Evolutionary conservation across 2,329 filamentous ascomycete genomes (phyloP).

Genomic region (Talaromyces sp.): DNA sequence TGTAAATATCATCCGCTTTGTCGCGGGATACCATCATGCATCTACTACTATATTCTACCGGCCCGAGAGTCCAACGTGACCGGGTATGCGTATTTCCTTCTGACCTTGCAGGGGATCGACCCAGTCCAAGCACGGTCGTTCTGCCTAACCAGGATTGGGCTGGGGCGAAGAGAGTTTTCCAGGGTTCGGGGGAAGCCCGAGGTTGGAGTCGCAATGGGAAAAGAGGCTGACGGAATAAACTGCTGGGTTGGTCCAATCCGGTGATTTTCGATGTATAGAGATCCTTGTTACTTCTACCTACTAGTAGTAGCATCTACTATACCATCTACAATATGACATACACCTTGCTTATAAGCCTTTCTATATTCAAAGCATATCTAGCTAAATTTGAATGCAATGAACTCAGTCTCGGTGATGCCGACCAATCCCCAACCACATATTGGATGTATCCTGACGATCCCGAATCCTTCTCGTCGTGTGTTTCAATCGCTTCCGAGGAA

Average conservation of each 20-base stretch:
- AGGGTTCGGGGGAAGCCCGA: constrained; percentile 7
- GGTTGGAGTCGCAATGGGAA: not conserved
- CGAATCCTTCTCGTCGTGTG: too few species aligned
- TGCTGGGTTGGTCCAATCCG: not conserved
- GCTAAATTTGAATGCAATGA: too few species aligned
- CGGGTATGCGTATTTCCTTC: constrained; percentile 13
- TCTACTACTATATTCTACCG: not conserved
- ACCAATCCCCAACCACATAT: too few species aligned
- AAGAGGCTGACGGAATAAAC: not conserved
- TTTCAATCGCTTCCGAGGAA: too few species aligned
- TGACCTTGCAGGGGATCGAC: not conserved
- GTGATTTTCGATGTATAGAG: not conserved
- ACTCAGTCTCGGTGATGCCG: too few species aligned
- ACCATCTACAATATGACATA: too few species aligned
- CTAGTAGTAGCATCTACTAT: too few species aligned
- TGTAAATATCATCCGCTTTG: constrained; percentile 5
- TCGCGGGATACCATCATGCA: constrained; percentile 12
- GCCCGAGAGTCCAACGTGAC: constrained; percentile 3
- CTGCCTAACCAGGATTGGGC: not conserved
- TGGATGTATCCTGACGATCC: too few species aligned
- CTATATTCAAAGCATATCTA: too few species aligned
- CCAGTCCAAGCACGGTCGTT: not conserved
- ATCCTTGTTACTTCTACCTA: too few species aligned
- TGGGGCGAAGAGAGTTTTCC: not conserved
- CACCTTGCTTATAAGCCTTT: too few species aligned